Evolutionary conservation across 495 filamentous ascomycete genomes (phyloP).

Genomic region (Penicillium verhagenii): DNA sequence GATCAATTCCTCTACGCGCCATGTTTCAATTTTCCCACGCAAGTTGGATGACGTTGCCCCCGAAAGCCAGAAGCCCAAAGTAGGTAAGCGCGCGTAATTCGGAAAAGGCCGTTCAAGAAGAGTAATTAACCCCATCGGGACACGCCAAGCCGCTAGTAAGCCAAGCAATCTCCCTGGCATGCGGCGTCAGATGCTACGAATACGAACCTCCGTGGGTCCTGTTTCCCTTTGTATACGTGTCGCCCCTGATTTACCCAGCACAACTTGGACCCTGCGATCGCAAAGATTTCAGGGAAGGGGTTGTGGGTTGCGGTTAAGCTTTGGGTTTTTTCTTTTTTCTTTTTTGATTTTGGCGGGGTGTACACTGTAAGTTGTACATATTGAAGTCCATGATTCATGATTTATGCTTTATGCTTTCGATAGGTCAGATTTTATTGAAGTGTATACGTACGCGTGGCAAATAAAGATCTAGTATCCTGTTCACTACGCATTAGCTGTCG

Average conservation of each 20-base stretch:
- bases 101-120: background rate
- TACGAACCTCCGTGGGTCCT: constrained; percentile 7
- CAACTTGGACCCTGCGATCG: background rate
- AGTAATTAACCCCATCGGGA: background rate
- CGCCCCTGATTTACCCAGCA: background rate
- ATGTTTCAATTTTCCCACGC: background rate
- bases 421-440: background rate
- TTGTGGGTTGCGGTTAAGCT: background rate
- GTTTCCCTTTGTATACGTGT: too few species aligned
- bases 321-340: background rate
- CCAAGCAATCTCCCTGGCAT: constrained; percentile 16
- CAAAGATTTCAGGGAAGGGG: background rate
- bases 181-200: constrained; percentile 6
- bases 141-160: constrained; percentile 19
- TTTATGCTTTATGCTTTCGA: background rate
- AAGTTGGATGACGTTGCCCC: constrained; percentile 3
- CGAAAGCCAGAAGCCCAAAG: too few species aligned
- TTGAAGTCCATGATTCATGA: background rate
- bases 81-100: background rate
- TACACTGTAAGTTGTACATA: too few species aligned
- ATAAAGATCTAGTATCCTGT: too few species aligned
- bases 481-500: too few species aligned
- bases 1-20: background rate
- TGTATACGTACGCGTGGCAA: background rate
- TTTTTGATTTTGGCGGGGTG: background rate